Evolutionary conservation across 129 eudicot genomes (phyloP).

Genomic region (Calendula officinalis): DNA sequence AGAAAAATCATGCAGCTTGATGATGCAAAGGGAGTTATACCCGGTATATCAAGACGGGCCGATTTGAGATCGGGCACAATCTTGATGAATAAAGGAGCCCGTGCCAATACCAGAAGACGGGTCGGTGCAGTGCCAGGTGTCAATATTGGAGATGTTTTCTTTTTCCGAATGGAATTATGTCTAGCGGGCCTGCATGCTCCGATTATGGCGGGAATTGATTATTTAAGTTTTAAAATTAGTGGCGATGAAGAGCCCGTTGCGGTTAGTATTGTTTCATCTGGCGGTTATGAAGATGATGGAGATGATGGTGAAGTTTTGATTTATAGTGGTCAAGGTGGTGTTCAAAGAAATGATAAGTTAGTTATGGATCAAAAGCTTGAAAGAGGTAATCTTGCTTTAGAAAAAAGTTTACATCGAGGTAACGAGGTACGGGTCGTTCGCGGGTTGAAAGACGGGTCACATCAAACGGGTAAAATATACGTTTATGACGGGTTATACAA

Average conservation of each 20-base stretch:
- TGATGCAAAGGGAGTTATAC: constrained; percentile 51
- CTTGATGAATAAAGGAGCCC: constrained; percentile 47
- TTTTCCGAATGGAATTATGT: constrained; percentile 56
- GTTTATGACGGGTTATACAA: constrained; percentile 56
- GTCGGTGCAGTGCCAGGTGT: constrained; percentile 54
- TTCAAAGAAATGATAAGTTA: constrained; percentile 41
- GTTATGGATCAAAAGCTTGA: constrained; percentile 60
- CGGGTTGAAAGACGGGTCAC: constrained; percentile 43
- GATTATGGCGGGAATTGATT: constrained; percentile 61
- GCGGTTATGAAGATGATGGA: constrained; percentile 59
- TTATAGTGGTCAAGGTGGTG: constrained; percentile 68
- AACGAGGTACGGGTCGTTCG: constrained; percentile 61
- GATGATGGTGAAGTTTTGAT: constrained; percentile 53
- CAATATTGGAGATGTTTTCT: constrained; percentile 59
- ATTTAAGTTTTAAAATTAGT: constrained; percentile 36
- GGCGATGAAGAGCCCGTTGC: constrained; percentile 56
- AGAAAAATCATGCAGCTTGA: constrained; percentile 55
- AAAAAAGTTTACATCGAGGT: constrained; percentile 47
- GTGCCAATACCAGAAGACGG: constrained; percentile 51
- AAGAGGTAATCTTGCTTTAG: constrained; percentile 63
- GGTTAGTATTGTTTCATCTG: constrained; percentile 58
- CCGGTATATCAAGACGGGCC: constrained; percentile 45
- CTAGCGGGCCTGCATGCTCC: constrained; percentile 62
- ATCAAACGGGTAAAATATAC: constrained; percentile 40
- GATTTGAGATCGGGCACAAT: constrained; percentile 49